A percentile compares a stretch with the other conserved stretches of the same genome.
These are phyloP conservation scores for Xylaria nigripes DNA, from an alignment of 495 filamentous ascomycete species.

Conservation along the genomic window DNA sequence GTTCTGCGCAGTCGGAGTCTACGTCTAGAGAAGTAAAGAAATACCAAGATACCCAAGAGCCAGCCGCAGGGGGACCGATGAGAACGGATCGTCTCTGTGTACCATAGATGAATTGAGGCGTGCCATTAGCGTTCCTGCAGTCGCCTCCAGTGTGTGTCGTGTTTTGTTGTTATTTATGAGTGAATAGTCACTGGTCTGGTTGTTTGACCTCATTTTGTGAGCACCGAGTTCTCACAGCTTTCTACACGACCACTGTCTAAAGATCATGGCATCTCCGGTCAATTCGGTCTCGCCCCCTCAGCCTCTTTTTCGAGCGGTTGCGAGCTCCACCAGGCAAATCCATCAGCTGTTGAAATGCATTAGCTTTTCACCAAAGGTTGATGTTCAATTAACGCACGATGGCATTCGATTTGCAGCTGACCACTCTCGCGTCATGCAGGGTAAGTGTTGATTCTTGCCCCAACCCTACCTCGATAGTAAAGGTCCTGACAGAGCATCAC, in stretches of 20 bases:
- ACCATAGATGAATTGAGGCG: conserved; percentile 33
- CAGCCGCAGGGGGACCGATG: conserved; percentile 19
- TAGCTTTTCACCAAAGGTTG: conserved; percentile 68
- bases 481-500: conserved; percentile 23
- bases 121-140: conserved; percentile 7
- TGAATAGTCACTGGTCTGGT: neutral
- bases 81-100: conserved; percentile 29
- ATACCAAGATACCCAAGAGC: conserved; percentile 30
- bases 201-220: neutral
- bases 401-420: conserved; percentile 83
- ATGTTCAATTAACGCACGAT: conserved; percentile 73
- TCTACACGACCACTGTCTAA: neutral
- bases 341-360: conserved; percentile 86
- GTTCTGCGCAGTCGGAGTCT: conserved; percentile 97
- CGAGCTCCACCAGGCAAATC: conserved; percentile 78
- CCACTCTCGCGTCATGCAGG: conserved; percentile 78
- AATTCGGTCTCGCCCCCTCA: conserved; percentile 13
- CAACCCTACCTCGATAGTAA: neutral
- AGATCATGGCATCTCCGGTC: conserved; percentile 3
- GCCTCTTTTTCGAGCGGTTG: conserved; percentile 72
- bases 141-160: conserved; percentile 4
- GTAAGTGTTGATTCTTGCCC: conserved; percentile 26
- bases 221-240: neutral
- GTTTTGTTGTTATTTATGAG: conserved; percentile 5
- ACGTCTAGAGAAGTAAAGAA: conserved; percentile 56